phyloP scores from a whole-genome alignment of 768 basidiomycete genomes.

The Leccinum disarticulatum region DNA sequence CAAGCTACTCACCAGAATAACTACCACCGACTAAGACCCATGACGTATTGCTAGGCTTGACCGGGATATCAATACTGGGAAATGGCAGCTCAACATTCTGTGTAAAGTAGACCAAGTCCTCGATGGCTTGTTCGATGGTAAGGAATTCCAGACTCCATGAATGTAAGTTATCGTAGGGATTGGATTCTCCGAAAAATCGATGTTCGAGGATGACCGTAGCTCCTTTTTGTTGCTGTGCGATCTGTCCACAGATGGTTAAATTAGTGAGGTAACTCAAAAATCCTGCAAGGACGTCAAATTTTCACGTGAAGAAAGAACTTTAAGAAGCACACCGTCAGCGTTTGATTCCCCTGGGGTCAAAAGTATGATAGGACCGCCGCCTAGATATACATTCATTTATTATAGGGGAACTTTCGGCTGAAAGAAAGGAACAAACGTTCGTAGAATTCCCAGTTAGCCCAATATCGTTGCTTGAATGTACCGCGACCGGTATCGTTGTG shows the following conservation, averaged over 20 bases:
- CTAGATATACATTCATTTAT: conserved; percentile 1
- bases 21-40: conserved; percentile 46
- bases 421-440: conserved; percentile 36
- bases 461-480: conserved; percentile 77
- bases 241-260: conserved; percentile 57
- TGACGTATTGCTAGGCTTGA: conserved; percentile 52
- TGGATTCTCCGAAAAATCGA: conserved; percentile 75
- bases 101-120: conserved; percentile 70
- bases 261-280: conserved; percentile 62
- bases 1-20: conserved; percentile 32
- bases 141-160: conserved; percentile 56
- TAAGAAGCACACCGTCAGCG: conserved; percentile 38
- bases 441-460: conserved; percentile 69
- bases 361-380: conserved; percentile 29
- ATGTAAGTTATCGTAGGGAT: conserved; percentile 61
- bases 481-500: conserved; percentile 58
- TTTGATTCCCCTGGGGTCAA: conserved; percentile 64
- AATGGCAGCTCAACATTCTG: conserved; percentile 65
- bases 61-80: conserved; percentile 54
- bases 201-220: conserved; percentile 67
- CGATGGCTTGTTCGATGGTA: conserved; percentile 73
- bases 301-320: not conserved
- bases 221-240: conserved; percentile 65
- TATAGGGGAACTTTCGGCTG: not conserved
- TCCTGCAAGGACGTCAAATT: conserved; percentile 9